These are phyloP conservation scores for Pyrenopolyporus hunteri DNA, from an alignment of 495 filamentous ascomycete genomes.

Conservation along the genomic window DNA sequence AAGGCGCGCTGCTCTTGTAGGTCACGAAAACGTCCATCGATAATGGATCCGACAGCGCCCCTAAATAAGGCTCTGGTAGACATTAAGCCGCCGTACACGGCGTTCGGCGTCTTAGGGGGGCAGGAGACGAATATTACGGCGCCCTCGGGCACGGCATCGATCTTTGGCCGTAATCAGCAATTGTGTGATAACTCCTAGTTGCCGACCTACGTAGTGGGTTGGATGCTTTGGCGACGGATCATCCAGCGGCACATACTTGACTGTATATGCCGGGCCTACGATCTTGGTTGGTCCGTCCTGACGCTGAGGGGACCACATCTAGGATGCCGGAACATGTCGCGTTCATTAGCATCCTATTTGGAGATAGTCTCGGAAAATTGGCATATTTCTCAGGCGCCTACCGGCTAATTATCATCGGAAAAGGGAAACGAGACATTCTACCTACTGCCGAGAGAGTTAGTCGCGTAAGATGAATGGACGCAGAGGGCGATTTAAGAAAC, in stretches of 20 bases:
- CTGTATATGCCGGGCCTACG: slow-evolving; percentile 63
- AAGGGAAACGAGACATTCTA: too few species aligned
- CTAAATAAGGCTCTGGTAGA: slow-evolving; percentile 57
- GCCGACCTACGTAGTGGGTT: slow-evolving; percentile 55
- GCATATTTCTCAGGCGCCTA: too few species aligned
- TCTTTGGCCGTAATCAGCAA: slow-evolving; percentile 43
- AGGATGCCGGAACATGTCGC: too few species aligned
- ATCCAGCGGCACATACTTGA: slow-evolving; percentile 56
- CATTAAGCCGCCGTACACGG: slow-evolving; percentile 67
- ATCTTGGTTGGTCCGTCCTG: slow-evolving; percentile 60
- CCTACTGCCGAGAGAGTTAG: too few species aligned
- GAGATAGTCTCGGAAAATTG: too few species aligned
- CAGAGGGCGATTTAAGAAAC: too few species aligned
- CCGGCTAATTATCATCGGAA: too few species aligned
- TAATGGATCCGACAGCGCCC: slow-evolving; percentile 52
- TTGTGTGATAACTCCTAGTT: not conserved
- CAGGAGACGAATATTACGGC: slow-evolving; percentile 64
- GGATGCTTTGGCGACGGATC: slow-evolving; percentile 53
- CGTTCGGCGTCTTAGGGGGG: slow-evolving; percentile 58
- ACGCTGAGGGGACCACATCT: slow-evolving; percentile 62
- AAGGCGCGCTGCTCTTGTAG: slow-evolving; percentile 64
- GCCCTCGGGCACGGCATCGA: slow-evolving; percentile 58
- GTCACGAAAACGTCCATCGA: slow-evolving; percentile 66
- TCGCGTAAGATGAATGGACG: too few species aligned
- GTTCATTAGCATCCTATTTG: too few species aligned